Base-by-base conservation (phyloP, 208 protist genomes). In the Trypanosomatidae sp. region DNA sequence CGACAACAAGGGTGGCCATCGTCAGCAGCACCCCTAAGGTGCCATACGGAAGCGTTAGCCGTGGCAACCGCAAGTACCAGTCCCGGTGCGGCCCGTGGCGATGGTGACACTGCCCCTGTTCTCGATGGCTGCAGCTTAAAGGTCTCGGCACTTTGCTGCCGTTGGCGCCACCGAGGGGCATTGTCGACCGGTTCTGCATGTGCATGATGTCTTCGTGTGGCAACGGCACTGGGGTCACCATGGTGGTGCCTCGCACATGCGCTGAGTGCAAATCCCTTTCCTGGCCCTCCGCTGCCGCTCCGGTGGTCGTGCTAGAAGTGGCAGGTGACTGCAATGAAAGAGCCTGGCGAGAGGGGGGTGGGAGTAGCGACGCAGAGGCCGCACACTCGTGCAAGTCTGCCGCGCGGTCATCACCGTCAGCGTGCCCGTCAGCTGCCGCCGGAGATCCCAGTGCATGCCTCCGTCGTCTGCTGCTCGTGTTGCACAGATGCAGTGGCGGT, bases 1-100 rank as follows among this genome's bases (percentile, higher is more conserved):
- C 75, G 12, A 59, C 55, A 17, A 69, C 46, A 41, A 71, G 64
- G n/a, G 56, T 72, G 47, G 50, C 36, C 22, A 80, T 53, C 22
- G 65, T 47, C 10, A 76, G 55, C 44, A 75, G 8, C 0, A 55
- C 71, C 12, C 56, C 66, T 19, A 81, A 49, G 66, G 69, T 33
- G 17, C 55, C 52, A 67, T 68, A 76, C 6, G 56, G 76, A 25
- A 76, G 36, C 0, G 66, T 19, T 19, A 75, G 62, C 47, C 70
- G 59, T 3, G 69, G 50, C 46, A 76, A 49, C 6, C 65, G 56
- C n/a, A 56, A 28, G 55, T 52, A 30, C 74, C 69, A 70, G 39
- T 44, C 1, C 62, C 22, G 62, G 10, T 43, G 36, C 13, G 30
- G 36, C 30, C 56, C 36, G 5, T 69, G 46, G 3, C 43, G 65